These are phyloP conservation scores for Brachypodium distachyon DNA, from an alignment of 202 grass and related monocot species.

Conservation along the genomic window DNA sequence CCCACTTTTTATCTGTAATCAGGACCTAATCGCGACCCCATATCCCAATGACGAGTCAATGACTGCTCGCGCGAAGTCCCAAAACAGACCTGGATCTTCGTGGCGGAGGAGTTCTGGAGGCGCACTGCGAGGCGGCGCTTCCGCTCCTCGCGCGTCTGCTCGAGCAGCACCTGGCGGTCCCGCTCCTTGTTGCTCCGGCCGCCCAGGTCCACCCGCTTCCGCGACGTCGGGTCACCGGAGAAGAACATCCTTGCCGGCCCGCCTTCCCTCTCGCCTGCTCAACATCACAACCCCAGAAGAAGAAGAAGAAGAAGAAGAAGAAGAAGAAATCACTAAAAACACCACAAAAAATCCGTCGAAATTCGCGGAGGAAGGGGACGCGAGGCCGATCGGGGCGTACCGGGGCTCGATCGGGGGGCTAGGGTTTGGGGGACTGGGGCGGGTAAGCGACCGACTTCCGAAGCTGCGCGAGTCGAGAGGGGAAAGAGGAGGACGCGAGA, in stretches of 20 bases:
- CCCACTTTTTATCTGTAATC: not conserved
- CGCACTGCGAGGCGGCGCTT: slow-evolving; percentile 45
- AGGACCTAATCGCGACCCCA: not conserved
- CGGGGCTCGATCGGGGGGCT: not conserved
- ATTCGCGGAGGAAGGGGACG: not conserved
- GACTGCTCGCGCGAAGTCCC: not conserved
- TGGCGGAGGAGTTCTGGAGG: slow-evolving; percentile 69
- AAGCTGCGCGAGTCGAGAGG: slow-evolving; percentile 3
- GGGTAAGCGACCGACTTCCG: not conserved
- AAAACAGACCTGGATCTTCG: slow-evolving; percentile 83
- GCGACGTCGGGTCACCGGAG: slow-evolving; percentile 63
- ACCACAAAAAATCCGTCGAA: not conserved
- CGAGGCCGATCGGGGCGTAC: slow-evolving; percentile 2
- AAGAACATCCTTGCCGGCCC: not conserved
- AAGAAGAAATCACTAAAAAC: not conserved
- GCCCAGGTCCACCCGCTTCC: slow-evolving; percentile 86
- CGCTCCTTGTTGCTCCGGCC: slow-evolving; percentile 94
- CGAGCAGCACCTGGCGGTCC: slow-evolving; percentile 79
- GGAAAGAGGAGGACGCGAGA: not conserved
- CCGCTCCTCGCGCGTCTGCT: slow-evolving; percentile 84
- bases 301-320: not conserved
- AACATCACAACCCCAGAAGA: not conserved
- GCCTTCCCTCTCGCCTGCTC: not conserved
- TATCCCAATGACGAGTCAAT: not conserved
- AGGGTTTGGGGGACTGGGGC: not conserved